These are phyloP conservation scores for Millerago galiae DNA, from an alignment of 805 yeast species.

Conservation along the genomic window DNA sequence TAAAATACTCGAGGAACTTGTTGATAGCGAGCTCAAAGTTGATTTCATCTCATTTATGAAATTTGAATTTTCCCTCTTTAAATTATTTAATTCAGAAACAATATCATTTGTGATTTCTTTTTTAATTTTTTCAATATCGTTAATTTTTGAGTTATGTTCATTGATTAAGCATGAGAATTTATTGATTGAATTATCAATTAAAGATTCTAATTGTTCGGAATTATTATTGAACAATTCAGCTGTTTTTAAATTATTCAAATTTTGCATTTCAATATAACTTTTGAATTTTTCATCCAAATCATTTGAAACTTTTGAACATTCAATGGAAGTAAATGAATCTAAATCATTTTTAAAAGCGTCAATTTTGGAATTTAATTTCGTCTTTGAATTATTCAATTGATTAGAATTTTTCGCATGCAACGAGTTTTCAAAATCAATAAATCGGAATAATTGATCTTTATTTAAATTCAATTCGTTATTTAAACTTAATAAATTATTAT, in stretches of 20 bases:
- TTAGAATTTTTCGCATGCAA: slow-evolving; percentile 13
- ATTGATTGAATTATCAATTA: slow-evolving; percentile 8
- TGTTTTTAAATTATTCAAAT: slow-evolving; percentile 8
- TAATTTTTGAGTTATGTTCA: slow-evolving; percentile 7
- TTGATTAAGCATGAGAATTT: slow-evolving; percentile 1
- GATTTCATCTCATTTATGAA: slow-evolving; percentile 6
- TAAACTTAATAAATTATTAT: slow-evolving; percentile 5
- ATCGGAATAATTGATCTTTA: slow-evolving; percentile 14
- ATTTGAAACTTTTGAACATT: slow-evolving; percentile 10
- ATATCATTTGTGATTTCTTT: slow-evolving; percentile 14
- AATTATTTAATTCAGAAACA: slow-evolving; percentile 9
- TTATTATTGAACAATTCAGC: slow-evolving; percentile 3
- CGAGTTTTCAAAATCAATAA: slow-evolving; percentile 12
- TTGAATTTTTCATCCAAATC: slow-evolving; percentile 13
- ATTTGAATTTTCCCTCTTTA: slow-evolving; percentile 8
- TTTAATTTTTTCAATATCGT: slow-evolving; percentile 12
- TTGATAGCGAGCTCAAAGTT: slow-evolving; percentile 7
- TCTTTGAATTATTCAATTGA: slow-evolving; percentile 8
- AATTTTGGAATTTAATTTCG: slow-evolving; percentile 2
- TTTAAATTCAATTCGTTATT: slow-evolving; percentile 9
- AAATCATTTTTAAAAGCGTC: slow-evolving; percentile 7
- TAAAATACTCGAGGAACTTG: neutral
- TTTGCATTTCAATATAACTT: slow-evolving; percentile 11
- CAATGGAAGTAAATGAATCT: slow-evolving; percentile 6
- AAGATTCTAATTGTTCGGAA: slow-evolving; percentile 1